A percentile compares a stretch with the other conserved stretches of the same genome.
Conservation (phyloP, 2,329 filamentous ascomycete genomes). For the Diaporthe capsici region DNA sequence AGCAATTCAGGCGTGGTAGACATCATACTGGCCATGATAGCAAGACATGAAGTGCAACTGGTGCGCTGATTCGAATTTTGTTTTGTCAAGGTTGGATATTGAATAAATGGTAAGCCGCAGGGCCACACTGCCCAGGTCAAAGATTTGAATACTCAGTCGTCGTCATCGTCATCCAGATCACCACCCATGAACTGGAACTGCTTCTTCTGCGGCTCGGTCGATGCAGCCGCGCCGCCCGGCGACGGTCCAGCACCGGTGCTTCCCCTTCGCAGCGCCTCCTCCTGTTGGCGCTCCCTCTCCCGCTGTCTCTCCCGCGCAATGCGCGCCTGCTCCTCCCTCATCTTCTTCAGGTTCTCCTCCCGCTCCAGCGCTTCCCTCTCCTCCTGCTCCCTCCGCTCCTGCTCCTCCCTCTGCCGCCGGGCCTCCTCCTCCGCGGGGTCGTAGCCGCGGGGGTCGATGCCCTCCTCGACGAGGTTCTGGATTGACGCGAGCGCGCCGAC, state of each 20-base stretch:
- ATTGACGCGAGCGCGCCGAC: constrained; percentile 76
- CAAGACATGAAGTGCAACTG: neutral
- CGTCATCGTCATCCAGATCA: constrained; percentile 66
- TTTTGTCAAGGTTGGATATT: neutral
- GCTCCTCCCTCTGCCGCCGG: constrained; percentile 64
- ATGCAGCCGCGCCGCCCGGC: constrained; percentile 24
- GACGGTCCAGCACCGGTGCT: constrained; percentile 44
- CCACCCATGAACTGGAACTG: constrained; percentile 68
- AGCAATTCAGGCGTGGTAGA: constrained; percentile 19
- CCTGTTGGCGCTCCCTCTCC: constrained; percentile 59
- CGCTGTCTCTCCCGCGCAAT: constrained; percentile 61
- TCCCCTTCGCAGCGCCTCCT: constrained; percentile 54
- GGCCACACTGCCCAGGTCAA: neutral
- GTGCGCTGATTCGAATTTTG: neutral
- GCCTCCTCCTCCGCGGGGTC: constrained; percentile 71
- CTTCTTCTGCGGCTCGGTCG: constrained; percentile 54
- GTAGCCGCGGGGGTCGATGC: constrained; percentile 72
- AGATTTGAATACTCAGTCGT: constrained; percentile 44
- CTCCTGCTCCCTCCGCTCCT: constrained; percentile 65
- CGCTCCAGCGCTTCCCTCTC: constrained; percentile 54
- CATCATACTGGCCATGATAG: neutral
- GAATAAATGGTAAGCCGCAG: neutral
- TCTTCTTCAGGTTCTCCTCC: constrained; percentile 54
- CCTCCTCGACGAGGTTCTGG: constrained; percentile 73
- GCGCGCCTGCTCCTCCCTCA: constrained; percentile 62